Percentiles rank a stretch among this genome's conserved stretches.
These are phyloP conservation scores for Ricinus communis DNA, from an alignment of 345 rosid genomes.

Conservation along the genomic window DNA sequence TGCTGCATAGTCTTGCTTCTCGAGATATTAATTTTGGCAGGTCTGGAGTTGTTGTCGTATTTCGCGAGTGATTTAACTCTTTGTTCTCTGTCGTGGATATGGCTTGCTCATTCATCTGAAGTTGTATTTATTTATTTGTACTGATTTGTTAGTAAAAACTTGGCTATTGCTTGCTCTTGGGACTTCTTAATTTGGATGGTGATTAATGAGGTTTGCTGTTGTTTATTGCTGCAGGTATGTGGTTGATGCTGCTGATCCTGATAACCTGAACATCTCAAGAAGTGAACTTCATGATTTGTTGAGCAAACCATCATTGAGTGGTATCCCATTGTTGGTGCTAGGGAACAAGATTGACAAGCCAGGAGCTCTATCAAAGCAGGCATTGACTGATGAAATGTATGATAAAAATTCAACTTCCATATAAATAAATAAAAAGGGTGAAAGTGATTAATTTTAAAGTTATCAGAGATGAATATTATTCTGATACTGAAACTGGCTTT, in stretches of 20 bases:
- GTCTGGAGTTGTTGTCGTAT: neutral
- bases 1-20: neutral
- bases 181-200: neutral
- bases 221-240: slow-evolving; percentile 45
- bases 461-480: neutral
- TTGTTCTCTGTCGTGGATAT: neutral
- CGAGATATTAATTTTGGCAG: neutral
- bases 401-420: slow-evolving; percentile 1
- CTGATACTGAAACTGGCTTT: neutral
- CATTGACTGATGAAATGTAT: slow-evolving; percentile 55
- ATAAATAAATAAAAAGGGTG: neutral
- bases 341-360: slow-evolving; percentile 75
- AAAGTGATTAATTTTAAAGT: neutral
- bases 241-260: slow-evolving; percentile 70
- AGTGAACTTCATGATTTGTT: slow-evolving; percentile 70
- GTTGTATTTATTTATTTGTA: neutral
- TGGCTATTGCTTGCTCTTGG: neutral
- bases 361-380: slow-evolving; percentile 58
- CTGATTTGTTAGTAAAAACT: neutral
- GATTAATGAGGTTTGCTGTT: neutral
- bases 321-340: slow-evolving; percentile 66
- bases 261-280: slow-evolving; percentile 54
- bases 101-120: neutral
- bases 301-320: slow-evolving; percentile 56
- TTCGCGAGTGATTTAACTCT: neutral